phyloP scores from a whole-genome alignment of 768 basidiomycete species.

The Rhizopogon rudus region DNA sequence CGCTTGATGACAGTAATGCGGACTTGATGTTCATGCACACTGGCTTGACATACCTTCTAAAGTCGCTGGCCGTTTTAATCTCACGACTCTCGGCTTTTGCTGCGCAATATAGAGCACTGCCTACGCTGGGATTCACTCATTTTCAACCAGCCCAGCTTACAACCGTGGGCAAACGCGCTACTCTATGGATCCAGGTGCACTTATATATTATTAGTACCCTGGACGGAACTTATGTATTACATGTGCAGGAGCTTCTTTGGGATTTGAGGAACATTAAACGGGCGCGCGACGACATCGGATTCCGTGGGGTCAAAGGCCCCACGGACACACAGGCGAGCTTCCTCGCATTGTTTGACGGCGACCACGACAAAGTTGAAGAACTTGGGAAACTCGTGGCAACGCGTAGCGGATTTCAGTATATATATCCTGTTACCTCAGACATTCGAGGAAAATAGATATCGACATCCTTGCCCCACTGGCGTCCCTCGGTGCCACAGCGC shows the following conservation, averaged over 20 bases:
- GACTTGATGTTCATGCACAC: slow-evolving; percentile 95
- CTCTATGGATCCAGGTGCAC: slow-evolving; percentile 87
- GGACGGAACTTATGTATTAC: background rate
- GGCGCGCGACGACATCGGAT: slow-evolving; percentile 87
- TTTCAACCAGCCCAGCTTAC: slow-evolving; percentile 99
- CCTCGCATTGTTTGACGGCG: slow-evolving; percentile 88
- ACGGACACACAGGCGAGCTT: slow-evolving; percentile 98
- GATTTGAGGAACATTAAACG: slow-evolving; percentile 91
- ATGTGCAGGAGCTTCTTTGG: slow-evolving; percentile 81
- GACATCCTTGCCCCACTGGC: slow-evolving; percentile 90
- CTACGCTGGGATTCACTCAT: slow-evolving; percentile 96
- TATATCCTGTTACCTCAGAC: slow-evolving; percentile 99
- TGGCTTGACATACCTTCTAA: slow-evolving; percentile 78
- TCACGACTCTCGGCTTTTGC: slow-evolving; percentile 85
- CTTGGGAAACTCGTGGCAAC: slow-evolving; percentile 87
- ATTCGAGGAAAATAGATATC: slow-evolving; percentile 95
- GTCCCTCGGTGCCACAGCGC: slow-evolving; percentile 89
- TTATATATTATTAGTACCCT: background rate
- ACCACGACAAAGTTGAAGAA: slow-evolving; percentile 91
- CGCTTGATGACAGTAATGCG: slow-evolving; percentile 65
- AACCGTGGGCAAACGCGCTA: slow-evolving; percentile 95
- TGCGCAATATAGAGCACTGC: slow-evolving; percentile 77
- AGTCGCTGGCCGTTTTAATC: slow-evolving; percentile 87
- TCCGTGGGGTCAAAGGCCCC: slow-evolving; percentile 98
- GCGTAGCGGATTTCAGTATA: slow-evolving; percentile 88